Evolutionary conservation across 257 asterid species (phyloP).

Genomic region (Gentiana macrophylla): DNA sequence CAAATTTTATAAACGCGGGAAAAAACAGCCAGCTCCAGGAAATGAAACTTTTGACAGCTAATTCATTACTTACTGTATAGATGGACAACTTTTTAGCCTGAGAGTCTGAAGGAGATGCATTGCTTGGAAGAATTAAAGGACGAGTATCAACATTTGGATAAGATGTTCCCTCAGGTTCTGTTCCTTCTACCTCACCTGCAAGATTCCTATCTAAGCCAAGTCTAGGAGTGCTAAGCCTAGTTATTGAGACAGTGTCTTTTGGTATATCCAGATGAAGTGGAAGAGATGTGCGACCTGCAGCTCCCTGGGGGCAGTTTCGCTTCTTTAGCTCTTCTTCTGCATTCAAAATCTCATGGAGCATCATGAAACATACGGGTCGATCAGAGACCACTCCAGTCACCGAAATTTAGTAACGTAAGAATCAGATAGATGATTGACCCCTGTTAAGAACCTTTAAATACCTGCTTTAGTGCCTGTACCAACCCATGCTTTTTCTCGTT

Average conservation of each 20-base stretch:
- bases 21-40: no score
- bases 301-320: slow-evolving; percentile 41
- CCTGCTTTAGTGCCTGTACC: slow-evolving; percentile 91
- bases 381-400: background rate
- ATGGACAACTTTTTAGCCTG: slow-evolving; percentile 50
- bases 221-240: slow-evolving; percentile 68
- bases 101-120: slow-evolving; percentile 80
- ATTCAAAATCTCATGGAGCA: slow-evolving; percentile 51
- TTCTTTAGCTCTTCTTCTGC: slow-evolving; percentile 86
- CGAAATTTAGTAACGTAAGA: slow-evolving; percentile 4
- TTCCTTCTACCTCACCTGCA: slow-evolving; percentile 49
- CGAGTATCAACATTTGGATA: slow-evolving; percentile 46
- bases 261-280: slow-evolving; percentile 71
- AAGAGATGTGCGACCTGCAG: slow-evolving; percentile 41
- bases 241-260: slow-evolving; percentile 69
- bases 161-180: slow-evolving; percentile 50
- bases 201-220: slow-evolving; percentile 55
- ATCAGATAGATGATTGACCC: no score
- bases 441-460: slow-evolving; percentile 1
- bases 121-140: slow-evolving; percentile 52
- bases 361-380: background rate
- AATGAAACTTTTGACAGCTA: no score
- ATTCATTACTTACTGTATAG: slow-evolving; percentile 33
- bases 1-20: no score
- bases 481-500: slow-evolving; percentile 70